phyloP scores from a whole-genome alignment of 75 land plant genomes.

The Adiantum capillusveneris region DNA sequence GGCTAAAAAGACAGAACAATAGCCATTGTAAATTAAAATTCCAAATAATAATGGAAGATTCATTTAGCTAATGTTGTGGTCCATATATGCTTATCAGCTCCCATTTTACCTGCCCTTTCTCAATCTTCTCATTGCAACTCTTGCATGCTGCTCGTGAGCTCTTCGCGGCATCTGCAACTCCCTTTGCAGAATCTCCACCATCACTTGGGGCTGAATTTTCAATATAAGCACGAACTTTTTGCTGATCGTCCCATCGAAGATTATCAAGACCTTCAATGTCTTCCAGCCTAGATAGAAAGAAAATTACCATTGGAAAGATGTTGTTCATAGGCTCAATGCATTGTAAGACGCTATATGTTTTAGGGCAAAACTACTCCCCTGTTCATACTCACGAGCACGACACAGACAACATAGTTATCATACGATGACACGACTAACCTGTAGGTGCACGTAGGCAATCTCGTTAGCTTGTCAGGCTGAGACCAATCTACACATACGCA shows the following conservation, averaged over 20 bases:
- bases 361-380: too few relatives aligned
- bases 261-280: slow-evolving; percentile 85
- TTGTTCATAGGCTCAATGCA: neutral
- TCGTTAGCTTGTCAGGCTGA: too few relatives aligned
- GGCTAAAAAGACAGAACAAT: too few relatives aligned
- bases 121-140: slow-evolving; percentile 62
- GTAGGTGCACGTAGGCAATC: too few relatives aligned
- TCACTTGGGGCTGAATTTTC: slow-evolving; percentile 18
- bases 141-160: slow-evolving; percentile 82
- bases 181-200: slow-evolving; percentile 3
- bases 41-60: too few relatives aligned
- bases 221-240: slow-evolving; percentile 58
- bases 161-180: slow-evolving; percentile 46
- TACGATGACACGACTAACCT: too few relatives aligned
- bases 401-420: too few relatives aligned
- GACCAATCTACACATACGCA: too few relatives aligned
- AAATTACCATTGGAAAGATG: neutral
- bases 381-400: too few relatives aligned
- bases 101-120: slow-evolving; percentile 71
- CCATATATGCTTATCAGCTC: neutral
- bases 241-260: slow-evolving; percentile 92
- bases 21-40: too few relatives aligned
- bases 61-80: too few relatives aligned
- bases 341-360: neutral
- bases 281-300: slow-evolving; percentile 42